Evolutionary conservation across 1,139 yeast genomes (phyloP).

Genomic region (Scheffersomyces illinoinensis): DNA sequence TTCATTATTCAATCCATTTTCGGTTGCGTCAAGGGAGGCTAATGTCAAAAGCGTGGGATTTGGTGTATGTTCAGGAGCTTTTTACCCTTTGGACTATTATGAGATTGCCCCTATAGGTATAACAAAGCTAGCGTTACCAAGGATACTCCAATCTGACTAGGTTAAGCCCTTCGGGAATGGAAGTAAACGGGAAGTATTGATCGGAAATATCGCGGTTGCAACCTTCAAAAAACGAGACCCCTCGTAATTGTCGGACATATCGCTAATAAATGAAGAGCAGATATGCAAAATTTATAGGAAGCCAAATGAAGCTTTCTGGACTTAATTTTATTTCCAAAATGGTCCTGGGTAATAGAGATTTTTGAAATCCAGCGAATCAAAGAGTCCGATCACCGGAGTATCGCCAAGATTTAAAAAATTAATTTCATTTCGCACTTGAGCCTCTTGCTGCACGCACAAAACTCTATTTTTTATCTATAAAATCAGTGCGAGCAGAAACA

Average conservation of each 20-base stretch:
- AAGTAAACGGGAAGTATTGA: background rate
- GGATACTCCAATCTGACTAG: background rate
- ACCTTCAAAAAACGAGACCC: background rate
- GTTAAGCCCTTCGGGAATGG: background rate
- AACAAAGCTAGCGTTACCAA: background rate
- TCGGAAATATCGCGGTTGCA: background rate
- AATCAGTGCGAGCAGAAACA: background rate
- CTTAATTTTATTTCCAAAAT: background rate
- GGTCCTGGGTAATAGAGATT: background rate
- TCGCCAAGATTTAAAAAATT: background rate
- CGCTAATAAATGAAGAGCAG: background rate
- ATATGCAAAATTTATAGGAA: background rate
- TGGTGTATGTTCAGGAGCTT: too few species aligned
- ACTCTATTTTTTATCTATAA: background rate
- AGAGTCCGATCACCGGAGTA: background rate
- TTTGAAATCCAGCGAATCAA: background rate
- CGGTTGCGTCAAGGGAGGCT: too few species aligned
- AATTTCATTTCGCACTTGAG: background rate
- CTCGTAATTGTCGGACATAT: background rate
- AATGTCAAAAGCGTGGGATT: too few species aligned
- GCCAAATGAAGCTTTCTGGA: background rate
- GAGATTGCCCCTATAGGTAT: background rate
- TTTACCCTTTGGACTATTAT: background rate
- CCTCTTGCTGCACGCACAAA: background rate
- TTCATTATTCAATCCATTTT: too few species aligned